Conservation (phyloP, 805 yeast genomes). For the Saturnispora sekii region DNA sequence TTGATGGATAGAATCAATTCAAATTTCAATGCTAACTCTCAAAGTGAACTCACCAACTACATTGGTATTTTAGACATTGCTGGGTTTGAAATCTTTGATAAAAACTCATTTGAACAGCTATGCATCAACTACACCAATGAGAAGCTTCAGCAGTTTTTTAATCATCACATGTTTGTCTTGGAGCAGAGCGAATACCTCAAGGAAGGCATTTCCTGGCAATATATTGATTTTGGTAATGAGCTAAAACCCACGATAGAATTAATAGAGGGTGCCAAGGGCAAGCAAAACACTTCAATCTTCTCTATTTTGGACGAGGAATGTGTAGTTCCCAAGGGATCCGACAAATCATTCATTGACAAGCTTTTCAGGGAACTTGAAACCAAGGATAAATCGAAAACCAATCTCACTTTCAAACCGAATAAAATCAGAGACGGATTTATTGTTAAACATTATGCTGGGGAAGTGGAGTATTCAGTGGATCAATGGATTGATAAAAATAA, state of each 20-base stretch:
- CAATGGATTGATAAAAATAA: conserved; percentile 93
- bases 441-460: conserved; percentile 89
- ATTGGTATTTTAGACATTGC: conserved; percentile 55
- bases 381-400: conserved; percentile 20
- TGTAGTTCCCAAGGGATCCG: conserved; percentile 84
- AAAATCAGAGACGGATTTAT: conserved; percentile 70
- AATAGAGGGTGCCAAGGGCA: conserved; percentile 56
- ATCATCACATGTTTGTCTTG: conserved; percentile 50
- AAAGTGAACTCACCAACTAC: conserved; percentile 28
- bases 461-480: conserved; percentile 85
- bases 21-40: conserved; percentile 32
- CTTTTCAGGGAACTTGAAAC: conserved; percentile 56
- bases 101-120: conserved; percentile 49
- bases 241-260: conserved; percentile 89
- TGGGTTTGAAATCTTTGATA: conserved; percentile 51
- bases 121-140: conserved; percentile 55
- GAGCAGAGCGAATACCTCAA: conserved; percentile 52
- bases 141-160: conserved; percentile 50
- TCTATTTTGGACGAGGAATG: conserved; percentile 91
- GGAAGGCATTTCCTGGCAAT: conserved; percentile 56
- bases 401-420: conserved; percentile 55
- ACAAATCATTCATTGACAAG: conserved; percentile 72
- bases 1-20: conserved; percentile 69
- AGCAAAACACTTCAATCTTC: conserved; percentile 60
- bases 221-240: conserved; percentile 90